Base-by-base conservation (phyloP, 2,329 filamentous ascomycete species). In the Stachybotrys echinatus region DNA sequence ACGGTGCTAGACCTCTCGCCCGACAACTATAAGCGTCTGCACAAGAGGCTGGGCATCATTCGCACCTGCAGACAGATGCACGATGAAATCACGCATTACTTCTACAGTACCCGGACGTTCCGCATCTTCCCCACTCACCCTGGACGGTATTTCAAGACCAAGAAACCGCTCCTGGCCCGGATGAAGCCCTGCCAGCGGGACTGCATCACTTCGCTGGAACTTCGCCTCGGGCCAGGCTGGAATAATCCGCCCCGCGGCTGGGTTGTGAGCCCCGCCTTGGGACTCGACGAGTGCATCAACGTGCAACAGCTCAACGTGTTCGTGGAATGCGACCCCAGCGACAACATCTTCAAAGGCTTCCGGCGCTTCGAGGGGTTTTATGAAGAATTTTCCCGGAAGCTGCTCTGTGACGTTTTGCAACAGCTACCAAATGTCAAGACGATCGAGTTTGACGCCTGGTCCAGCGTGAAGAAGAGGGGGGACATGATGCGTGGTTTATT, bases 171-270 rank as follows among this genome's bases (percentile, higher is more conserved):
- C 0, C 73, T 92, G 23, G 78, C 84, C 6, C 82, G 87, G 18
- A 67, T 92, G 49, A 81, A 82, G 19, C 67, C 79, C 0, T 71
- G 69, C 23, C 84, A 87, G 50, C 79, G 85, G 31, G 69, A 71
- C 17, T 76, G 70, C 43, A 74, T 92, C 42, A 83, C 77, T 1
- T 79, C 79, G 0, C 69, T 92, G 3, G 84, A 92, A 65, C 67
- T 92, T 48, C 80, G 87, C 3, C 72, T 92, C 0, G 88, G 88
- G 0, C 87, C 87, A 0, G 87, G 87, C 19, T 92, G 85, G 81
- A 83, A 74, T 53, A 79, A 79, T 50, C 87, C 88, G 14, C 88
- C 88, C 1, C 74, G 74, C 31, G 81, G 84, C 46, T 91, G 88
- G 84, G 80, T 83, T 2, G 83, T 89, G 12, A 84, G 84, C 55